These are phyloP conservation scores for Boletus calvinii DNA, from an alignment of 1,284 basidiomycete species.

Conservation along the genomic window DNA sequence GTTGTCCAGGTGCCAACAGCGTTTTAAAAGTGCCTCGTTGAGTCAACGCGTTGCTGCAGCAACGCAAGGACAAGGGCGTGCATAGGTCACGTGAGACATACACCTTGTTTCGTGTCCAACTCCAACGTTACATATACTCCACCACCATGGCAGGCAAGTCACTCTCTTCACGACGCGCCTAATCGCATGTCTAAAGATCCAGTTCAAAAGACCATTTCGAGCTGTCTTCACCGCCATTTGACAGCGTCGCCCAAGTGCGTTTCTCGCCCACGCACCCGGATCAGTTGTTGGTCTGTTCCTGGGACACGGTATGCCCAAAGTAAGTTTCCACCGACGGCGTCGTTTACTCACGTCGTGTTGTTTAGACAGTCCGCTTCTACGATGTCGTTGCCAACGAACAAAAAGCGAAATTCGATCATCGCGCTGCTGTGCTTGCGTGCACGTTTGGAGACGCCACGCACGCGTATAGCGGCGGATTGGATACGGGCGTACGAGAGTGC, in stretches of 20 bases:
- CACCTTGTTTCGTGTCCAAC: background rate
- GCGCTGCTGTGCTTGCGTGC: slow-evolving; percentile 70
- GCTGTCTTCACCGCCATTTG: slow-evolving; percentile 75
- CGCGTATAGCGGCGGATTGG: slow-evolving; percentile 74
- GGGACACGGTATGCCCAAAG: slow-evolving; percentile 75
- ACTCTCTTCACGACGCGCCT: too few species aligned
- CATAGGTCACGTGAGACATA: slow-evolving; percentile 10
- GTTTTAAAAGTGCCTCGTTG: background rate
- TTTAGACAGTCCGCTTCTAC: slow-evolving; percentile 72
- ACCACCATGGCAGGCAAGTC: slow-evolving; percentile 23
- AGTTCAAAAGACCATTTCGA: slow-evolving; percentile 43
- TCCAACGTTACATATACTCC: background rate
- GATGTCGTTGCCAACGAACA: slow-evolving; percentile 63
- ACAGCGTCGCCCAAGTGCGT: slow-evolving; percentile 77
- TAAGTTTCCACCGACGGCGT: slow-evolving; percentile 1
- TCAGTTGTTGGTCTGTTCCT: slow-evolving; percentile 77
- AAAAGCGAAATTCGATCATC: slow-evolving; percentile 75
- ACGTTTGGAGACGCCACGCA: slow-evolving; percentile 60
- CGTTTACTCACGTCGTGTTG: background rate
- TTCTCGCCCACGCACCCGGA: slow-evolving; percentile 82
- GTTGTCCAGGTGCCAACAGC: background rate
- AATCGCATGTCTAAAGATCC: background rate
- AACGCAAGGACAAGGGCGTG: background rate
- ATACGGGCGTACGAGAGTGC: slow-evolving; percentile 71
- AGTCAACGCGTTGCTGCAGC: slow-evolving; percentile 9